A percentile compares a stretch with the other conserved stretches of the same genome.
These are phyloP conservation scores for Nicotiana attenuata DNA, from an alignment of 257 asterid genomes.

Conservation along the genomic window DNA sequence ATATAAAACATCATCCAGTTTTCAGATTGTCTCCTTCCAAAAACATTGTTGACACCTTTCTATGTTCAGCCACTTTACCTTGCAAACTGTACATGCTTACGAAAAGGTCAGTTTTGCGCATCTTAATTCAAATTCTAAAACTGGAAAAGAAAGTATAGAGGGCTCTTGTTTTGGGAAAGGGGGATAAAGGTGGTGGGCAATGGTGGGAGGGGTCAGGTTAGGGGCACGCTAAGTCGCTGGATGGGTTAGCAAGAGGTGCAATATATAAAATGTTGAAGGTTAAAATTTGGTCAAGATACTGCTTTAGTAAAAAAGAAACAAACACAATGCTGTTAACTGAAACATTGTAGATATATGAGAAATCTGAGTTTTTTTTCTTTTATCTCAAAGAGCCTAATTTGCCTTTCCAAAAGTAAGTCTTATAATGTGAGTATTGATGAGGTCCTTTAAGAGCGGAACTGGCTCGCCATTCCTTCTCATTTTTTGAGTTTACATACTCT, in stretches of 20 bases:
- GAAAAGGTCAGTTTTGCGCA: background rate
- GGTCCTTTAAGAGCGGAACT: background rate
- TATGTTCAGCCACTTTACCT: background rate
- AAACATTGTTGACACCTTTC: background rate
- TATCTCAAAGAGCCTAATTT: background rate
- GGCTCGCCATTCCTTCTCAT: background rate
- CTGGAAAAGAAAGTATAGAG: background rate
- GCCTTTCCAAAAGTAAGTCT: background rate
- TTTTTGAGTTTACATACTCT: background rate
- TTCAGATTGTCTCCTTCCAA: constrained; percentile 2
- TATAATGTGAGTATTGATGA: background rate
- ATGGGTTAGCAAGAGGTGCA: background rate
- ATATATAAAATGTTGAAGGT: too few species aligned
- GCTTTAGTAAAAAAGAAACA: background rate
- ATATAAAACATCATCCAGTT: background rate
- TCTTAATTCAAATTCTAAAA: background rate
- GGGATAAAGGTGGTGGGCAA: background rate
- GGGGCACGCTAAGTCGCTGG: background rate
- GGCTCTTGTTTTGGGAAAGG: background rate
- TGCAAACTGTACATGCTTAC: background rate
- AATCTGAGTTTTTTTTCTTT: background rate
- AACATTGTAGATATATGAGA: background rate
- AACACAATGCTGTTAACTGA: background rate
- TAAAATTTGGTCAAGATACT: background rate
- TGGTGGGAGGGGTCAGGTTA: background rate